Conservation (phyloP, 2,329 filamentous ascomycete genomes). For the Pseudogymnoascus sp. region DNA sequence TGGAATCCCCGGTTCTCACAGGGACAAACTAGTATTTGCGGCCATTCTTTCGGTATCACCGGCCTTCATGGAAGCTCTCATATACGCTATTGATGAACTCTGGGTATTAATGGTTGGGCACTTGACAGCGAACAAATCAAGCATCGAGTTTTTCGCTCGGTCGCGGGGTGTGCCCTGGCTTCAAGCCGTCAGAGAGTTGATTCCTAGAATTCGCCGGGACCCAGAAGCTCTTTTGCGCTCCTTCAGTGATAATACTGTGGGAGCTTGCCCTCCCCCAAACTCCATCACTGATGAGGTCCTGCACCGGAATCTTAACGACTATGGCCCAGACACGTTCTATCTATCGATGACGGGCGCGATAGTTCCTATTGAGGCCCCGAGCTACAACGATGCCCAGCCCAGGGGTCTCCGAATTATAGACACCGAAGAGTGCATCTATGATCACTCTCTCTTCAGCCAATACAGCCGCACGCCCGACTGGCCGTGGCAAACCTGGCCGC, state of each 20-base stretch:
- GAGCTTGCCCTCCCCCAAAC: background rate
- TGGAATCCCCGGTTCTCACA: background rate
- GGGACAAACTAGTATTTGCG: background rate
- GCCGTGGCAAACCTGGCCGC: background rate
- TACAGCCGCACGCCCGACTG: background rate
- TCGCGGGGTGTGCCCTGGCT: background rate
- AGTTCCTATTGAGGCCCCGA: background rate
- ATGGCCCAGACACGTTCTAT: slow-evolving; percentile 3
- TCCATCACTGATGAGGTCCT: background rate
- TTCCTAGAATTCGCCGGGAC: background rate
- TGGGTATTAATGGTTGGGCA: background rate
- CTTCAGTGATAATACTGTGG: background rate
- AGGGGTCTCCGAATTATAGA: background rate
- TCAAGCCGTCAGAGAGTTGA: background rate
- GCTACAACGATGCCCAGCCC: background rate
- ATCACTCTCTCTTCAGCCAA: background rate
- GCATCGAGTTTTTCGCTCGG: background rate
- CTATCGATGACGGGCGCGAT: background rate
- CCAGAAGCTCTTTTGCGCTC: background rate
- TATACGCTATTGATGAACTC: background rate
- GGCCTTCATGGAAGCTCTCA: background rate
- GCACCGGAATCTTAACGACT: background rate
- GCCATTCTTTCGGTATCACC: background rate
- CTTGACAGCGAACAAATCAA: background rate
- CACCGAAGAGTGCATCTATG: background rate